Percentiles rank a stretch among this genome's conserved stretches.
Evolutionary conservation across 176 grass and related monocot genomes (phyloP).

Genomic region (Raddia guianensis): DNA sequence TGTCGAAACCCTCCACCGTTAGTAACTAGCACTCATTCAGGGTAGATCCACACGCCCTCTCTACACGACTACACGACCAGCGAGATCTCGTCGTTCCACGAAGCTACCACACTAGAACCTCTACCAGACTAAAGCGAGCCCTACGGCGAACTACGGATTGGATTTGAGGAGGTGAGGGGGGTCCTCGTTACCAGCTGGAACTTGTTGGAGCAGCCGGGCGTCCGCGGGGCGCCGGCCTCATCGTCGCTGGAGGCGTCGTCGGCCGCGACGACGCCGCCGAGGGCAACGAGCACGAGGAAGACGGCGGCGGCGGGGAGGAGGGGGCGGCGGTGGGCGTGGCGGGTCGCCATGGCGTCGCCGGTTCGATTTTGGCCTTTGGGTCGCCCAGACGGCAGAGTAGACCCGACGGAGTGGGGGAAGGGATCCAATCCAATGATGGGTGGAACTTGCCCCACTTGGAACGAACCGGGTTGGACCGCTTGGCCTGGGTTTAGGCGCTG

Average conservation of each 20-base stretch:
- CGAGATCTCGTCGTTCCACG: conserved; percentile 24
- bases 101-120: background rate
- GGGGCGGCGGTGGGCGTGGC: background rate
- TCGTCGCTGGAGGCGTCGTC: conserved; percentile 79
- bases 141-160: background rate
- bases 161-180: background rate
- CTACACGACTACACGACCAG: background rate
- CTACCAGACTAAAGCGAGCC: background rate
- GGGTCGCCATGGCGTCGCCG: conserved; percentile 30
- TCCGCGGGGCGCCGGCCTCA: conserved; percentile 52
- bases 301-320: background rate
- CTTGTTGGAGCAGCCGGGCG: conserved; percentile 81
- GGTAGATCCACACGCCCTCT: conserved; percentile 18
- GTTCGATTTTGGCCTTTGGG: background rate
- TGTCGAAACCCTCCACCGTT: background rate
- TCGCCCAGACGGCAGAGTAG: background rate
- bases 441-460: too few relatives aligned
- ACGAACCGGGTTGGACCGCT: too few relatives aligned
- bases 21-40: background rate
- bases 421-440: too few relatives aligned
- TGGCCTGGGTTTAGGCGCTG: too few relatives aligned
- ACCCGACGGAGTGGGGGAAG: too few relatives aligned
- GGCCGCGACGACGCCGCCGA: conserved; percentile 38
- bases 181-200: conserved; percentile 77
- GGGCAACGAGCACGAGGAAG: conserved; percentile 45